These are phyloP conservation scores for Vanilla planifolia DNA, from an alignment of 106 monocot species.

Conservation along the genomic window DNA sequence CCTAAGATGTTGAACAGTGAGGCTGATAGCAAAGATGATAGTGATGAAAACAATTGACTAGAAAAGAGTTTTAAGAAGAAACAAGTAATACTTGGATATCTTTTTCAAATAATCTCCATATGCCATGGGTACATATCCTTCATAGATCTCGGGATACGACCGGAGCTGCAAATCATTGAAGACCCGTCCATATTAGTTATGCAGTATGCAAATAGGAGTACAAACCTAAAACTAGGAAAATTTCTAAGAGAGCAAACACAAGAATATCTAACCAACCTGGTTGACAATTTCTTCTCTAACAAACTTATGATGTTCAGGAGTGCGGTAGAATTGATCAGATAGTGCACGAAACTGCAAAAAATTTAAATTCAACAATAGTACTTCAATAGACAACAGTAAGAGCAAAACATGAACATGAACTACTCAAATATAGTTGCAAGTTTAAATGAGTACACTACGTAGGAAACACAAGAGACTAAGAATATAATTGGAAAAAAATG, in stretches of 20 bases:
- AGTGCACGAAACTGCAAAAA: conserved; percentile 67
- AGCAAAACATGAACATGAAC: neutral
- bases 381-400: neutral
- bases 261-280: conserved; percentile 37
- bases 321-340: conserved; percentile 84
- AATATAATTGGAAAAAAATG: no score
- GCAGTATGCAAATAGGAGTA: neutral
- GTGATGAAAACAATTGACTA: neutral
- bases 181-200: conserved; percentile 10
- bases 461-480: no score
- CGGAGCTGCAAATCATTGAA: conserved; percentile 44
- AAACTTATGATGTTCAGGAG: conserved; percentile 71
- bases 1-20: neutral
- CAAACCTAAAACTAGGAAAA: neutral
- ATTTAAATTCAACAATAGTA: neutral
- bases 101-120: conserved; percentile 69
- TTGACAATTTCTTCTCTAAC: conserved; percentile 70
- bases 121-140: conserved; percentile 91
- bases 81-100: conserved; percentile 41
- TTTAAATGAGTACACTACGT: neutral
- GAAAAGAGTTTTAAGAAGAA: neutral
- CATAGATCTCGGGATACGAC: conserved; percentile 54
- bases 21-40: neutral
- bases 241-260: neutral
- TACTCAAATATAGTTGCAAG: neutral